phyloP scores from a whole-genome alignment of 257 asterid genomes.

The Solanum sparsipilum region DNA sequence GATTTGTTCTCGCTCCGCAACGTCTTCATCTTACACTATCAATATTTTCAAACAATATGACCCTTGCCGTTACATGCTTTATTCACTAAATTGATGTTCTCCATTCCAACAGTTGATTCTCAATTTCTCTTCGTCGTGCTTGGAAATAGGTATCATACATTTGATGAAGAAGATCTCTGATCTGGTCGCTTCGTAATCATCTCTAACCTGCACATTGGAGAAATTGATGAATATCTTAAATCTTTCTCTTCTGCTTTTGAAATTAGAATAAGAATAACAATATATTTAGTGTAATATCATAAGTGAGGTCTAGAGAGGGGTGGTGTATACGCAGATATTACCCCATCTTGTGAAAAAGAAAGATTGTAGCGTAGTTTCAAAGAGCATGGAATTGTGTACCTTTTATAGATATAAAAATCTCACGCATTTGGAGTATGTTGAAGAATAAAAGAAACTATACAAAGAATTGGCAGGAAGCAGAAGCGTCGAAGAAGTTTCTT shows the following conservation, averaged over 20 bases:
- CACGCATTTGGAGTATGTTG: background rate
- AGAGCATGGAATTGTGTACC: background rate
- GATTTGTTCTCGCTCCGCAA: too few species aligned
- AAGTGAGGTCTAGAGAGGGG: too few species aligned
- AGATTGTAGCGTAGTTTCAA: background rate
- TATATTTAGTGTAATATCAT: too few species aligned
- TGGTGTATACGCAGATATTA: rapidly evolving
- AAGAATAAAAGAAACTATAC: background rate
- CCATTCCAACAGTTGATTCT: background rate
- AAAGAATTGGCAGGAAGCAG: background rate
- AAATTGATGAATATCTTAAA: background rate
- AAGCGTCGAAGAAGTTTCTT: background rate
- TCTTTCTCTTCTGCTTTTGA: too few species aligned
- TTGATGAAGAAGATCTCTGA: background rate
- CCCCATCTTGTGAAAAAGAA: background rate
- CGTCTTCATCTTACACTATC: too few species aligned
- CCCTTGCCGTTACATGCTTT: background rate
- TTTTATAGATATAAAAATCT: background rate
- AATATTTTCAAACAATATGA: background rate
- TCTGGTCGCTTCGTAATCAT: background rate
- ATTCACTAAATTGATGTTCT: background rate
- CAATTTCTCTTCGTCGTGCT: background rate
- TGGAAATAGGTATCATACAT: background rate
- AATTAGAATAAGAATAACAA: too few species aligned
- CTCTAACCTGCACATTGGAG: background rate